Percentiles rank a stretch among this genome's conserved stretches.
Conservation (phyloP, 2,329 filamentous ascomycete species). For the Clonostachys sp. region DNA sequence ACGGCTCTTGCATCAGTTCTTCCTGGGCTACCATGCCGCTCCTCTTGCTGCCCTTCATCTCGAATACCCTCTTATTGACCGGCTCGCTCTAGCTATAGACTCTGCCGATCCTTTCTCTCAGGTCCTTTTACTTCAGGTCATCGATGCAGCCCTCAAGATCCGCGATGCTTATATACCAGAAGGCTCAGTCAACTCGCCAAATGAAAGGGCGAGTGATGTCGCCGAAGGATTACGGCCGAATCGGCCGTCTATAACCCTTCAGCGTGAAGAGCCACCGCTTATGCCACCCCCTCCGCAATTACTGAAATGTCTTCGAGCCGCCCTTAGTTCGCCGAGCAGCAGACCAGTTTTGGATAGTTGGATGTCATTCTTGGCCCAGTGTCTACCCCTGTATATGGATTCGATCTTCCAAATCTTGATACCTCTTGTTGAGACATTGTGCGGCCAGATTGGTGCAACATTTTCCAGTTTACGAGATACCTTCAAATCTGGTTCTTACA, state of each 20-base stretch:
- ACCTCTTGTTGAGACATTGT: slow-evolving; percentile 86
- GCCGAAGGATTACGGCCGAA: slow-evolving; percentile 33
- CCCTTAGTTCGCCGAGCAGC: slow-evolving; percentile 70
- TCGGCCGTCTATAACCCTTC: slow-evolving; percentile 27
- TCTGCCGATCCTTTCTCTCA: slow-evolving; percentile 68
- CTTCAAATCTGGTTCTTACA: slow-evolving; percentile 38
- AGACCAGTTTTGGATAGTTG: slow-evolving; percentile 83
- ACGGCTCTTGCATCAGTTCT: slow-evolving; percentile 64
- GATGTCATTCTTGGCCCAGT: slow-evolving; percentile 80
- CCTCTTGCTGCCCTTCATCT: slow-evolving; percentile 60
- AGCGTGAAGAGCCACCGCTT: slow-evolving; percentile 4
- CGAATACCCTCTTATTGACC: slow-evolving; percentile 66
- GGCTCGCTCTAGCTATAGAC: slow-evolving; percentile 56
- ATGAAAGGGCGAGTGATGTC: slow-evolving; percentile 39
- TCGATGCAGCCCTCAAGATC: slow-evolving; percentile 69
- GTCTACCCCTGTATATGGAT: slow-evolving; percentile 77
- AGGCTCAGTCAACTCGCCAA: slow-evolving; percentile 27
- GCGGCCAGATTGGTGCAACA: slow-evolving; percentile 66
- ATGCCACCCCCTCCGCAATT: slow-evolving; percentile 61
- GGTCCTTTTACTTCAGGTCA: slow-evolving; percentile 72
- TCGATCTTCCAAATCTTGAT: slow-evolving; percentile 88
- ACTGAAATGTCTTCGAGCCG: slow-evolving; percentile 80
- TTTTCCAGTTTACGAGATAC: slow-evolving; percentile 67
- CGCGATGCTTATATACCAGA: slow-evolving; percentile 37
- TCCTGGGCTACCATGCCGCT: slow-evolving; percentile 57